Base-by-base conservation (phyloP, 2,329 filamentous ascomycete species). In the Rugonectria rugulosa region DNA sequence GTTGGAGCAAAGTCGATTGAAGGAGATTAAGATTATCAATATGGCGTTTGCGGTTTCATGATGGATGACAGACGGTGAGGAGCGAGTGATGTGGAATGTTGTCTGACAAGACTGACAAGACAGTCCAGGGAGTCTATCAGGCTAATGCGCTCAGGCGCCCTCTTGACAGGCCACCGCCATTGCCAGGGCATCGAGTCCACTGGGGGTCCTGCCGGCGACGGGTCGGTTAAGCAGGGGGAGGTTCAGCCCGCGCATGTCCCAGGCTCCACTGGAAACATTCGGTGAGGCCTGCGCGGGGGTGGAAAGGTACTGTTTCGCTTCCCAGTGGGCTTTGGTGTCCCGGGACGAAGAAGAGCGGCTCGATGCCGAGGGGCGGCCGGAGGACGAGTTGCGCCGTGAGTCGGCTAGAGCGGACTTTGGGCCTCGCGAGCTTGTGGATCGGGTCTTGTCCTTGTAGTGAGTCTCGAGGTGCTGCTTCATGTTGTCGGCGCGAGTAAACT, bases 401-500 rank as follows among this genome's bases (percentile, higher is more conserved):
- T 72, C 69, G 53, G 71, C 61, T 56, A 76, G 52, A 31, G 71
- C 64, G 51, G 70, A 49, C 64, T 73, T 68, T 63, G 70, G 68
- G 29, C 65, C 64, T 57, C 72, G 69, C 58, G 70, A 62, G n/a
- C 68, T 65, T 2, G 77, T 75, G 3, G 76, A 74, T 23, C 81
- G 78, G 26, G 75, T 76, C 74, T 83, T 84, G 60, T 86, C 82
- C 73, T 87, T 87, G 74, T 84, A 88, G 72, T 93, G 90, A 1
- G 89, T 92, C 66, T 90, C 85, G 24, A 91, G 81, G 68, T 93
- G 90, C 75, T 92, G 90, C 79, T 92, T 91, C 90, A 93, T 93
- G 78, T 93, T 93, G 79, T 93, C 90, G 65, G 88, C 87, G 61
- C 90, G 88, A 10, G 89, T 92, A 66, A 93, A 93, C 68, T 89